These are phyloP conservation scores for Bassia scoparia DNA, from an alignment of 148 eudicot species.

Conservation along the genomic window DNA sequence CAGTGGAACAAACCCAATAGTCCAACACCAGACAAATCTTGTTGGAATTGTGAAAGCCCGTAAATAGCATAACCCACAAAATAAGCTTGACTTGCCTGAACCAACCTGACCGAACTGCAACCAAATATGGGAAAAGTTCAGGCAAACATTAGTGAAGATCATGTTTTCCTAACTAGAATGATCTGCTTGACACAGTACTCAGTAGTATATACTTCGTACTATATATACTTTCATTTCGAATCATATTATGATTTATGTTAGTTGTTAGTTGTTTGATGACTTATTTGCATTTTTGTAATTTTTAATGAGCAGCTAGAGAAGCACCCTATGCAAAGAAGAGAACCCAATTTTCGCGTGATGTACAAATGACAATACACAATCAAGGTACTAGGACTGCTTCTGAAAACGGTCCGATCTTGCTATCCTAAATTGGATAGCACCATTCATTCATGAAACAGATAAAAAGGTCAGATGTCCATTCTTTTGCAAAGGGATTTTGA, in stretches of 20 bases:
- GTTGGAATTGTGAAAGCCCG: too few relatives aligned
- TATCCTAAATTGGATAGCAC: conserved; percentile 24
- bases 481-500: background rate
- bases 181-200: too few relatives aligned
- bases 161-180: too few relatives aligned
- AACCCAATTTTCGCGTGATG: conserved; percentile 68
- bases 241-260: background rate
- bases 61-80: too few relatives aligned
- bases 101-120: too few relatives aligned
- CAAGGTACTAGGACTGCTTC: conserved; percentile 64
- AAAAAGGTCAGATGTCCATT: background rate
- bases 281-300: background rate
- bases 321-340: conserved; percentile 88
- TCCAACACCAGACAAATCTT: too few relatives aligned
- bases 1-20: too few relatives aligned
- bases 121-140: too few relatives aligned
- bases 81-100: too few relatives aligned
- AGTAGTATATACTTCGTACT: too few relatives aligned
- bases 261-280: background rate
- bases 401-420: conserved; percentile 93
- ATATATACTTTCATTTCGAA: too few relatives aligned
- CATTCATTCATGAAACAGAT: conserved; percentile 1
- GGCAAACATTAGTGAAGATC: too few relatives aligned
- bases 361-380: conserved; percentile 65
- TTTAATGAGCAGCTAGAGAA: conserved; percentile 63